phyloP scores from a whole-genome alignment of 495 filamentous ascomycete genomes.

The Hyaloscypha bicolor region DNA sequence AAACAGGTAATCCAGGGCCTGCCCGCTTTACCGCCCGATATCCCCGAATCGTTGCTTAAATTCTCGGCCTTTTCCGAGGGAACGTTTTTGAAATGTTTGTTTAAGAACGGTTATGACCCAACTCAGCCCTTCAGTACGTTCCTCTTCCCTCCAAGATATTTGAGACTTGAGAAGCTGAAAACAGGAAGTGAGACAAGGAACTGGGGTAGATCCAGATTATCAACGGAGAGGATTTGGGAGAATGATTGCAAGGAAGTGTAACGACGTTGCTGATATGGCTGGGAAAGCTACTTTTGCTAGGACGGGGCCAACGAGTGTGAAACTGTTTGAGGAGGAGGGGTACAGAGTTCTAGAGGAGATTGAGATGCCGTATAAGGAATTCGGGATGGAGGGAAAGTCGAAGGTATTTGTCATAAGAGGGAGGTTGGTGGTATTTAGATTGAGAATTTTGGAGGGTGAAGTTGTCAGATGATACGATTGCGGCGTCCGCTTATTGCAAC shows the following conservation, averaged over 20 bases:
- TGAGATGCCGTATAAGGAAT: not conserved
- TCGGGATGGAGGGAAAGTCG: not conserved
- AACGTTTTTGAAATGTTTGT: not conserved
- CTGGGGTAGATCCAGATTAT: not conserved
- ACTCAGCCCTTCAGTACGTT: not conserved
- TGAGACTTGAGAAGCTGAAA: not conserved
- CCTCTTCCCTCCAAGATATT: not conserved
- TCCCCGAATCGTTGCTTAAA: not conserved
- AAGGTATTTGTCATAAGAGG: not conserved
- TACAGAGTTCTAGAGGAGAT: not conserved
- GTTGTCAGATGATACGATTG: too few species aligned
- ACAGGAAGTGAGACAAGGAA: not conserved
- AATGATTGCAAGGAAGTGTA: not conserved
- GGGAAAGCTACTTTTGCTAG: not conserved
- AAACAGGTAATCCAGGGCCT: not conserved
- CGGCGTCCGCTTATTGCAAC: too few species aligned
- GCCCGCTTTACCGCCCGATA: not conserved
- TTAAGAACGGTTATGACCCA: not conserved
- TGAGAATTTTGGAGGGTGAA: not conserved
- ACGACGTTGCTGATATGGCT: not conserved
- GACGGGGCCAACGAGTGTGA: not conserved
- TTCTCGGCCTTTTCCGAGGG: not conserved
- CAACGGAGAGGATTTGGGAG: not conserved
- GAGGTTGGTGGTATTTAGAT: not conserved
- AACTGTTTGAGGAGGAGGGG: not conserved